Evolutionary conservation across 805 yeast genomes (phyloP).

Genomic region (Diddensiella santjacobensis): DNA sequence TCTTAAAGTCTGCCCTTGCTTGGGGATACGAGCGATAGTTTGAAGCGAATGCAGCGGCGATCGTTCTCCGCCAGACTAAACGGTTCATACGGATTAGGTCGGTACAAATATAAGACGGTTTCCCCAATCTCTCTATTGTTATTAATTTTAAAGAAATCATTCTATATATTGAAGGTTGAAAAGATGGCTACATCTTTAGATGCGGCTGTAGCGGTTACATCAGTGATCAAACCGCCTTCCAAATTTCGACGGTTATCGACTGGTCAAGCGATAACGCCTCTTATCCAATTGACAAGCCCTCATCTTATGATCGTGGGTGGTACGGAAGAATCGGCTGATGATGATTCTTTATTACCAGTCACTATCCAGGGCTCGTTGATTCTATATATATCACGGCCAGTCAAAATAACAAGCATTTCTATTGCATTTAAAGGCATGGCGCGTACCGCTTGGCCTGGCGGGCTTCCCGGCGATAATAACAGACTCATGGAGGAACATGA

Average conservation of each 20-base stretch:
- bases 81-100: background rate
- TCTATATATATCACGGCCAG: background rate
- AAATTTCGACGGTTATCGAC: background rate
- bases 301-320: background rate
- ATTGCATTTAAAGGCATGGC: background rate
- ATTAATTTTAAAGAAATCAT: no score
- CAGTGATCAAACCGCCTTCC: background rate
- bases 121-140: background rate
- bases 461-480: background rate
- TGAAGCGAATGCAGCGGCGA: background rate
- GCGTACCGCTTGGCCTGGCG: conserved; percentile 1
- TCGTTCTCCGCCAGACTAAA: background rate
- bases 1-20: background rate
- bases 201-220: background rate
- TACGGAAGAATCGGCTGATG: background rate
- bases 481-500: background rate
- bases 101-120: background rate
- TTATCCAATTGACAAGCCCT: background rate
- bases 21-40: background rate
- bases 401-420: background rate
- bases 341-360: background rate
- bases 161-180: background rate
- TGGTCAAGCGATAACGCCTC: background rate
- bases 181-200: background rate
- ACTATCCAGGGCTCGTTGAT: background rate